Conservation (phyloP, 2,329 filamentous ascomycete species). For the Aspergillus persii region DNA sequence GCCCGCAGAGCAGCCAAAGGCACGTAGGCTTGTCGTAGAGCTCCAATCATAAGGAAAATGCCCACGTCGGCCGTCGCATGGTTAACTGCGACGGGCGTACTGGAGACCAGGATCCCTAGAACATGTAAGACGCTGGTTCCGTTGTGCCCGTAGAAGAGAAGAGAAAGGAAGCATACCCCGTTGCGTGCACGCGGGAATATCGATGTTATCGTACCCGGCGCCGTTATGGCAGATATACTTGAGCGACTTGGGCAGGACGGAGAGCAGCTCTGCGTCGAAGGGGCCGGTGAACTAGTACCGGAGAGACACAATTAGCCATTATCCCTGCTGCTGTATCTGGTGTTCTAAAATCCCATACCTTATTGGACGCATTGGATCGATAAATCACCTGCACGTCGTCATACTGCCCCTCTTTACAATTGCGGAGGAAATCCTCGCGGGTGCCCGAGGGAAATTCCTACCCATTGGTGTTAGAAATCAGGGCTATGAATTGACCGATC, state of each 20-base stretch:
- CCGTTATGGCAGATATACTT: slow-evolving; percentile 55
- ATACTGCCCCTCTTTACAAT: slow-evolving; percentile 54
- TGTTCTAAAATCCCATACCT: slow-evolving; percentile 24
- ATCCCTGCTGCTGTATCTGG: not conserved
- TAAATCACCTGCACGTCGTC: slow-evolving; percentile 57
- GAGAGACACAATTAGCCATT: not conserved
- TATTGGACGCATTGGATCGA: slow-evolving; percentile 57
- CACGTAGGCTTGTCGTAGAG: slow-evolving; percentile 44
- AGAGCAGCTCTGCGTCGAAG: slow-evolving; percentile 50
- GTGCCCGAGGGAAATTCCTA: slow-evolving; percentile 55
- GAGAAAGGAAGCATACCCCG: slow-evolving; percentile 28
- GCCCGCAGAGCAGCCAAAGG: slow-evolving; percentile 42
- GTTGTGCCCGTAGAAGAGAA: not conserved
- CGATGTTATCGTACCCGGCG: slow-evolving; percentile 62
- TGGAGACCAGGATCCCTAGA: slow-evolving; percentile 42
- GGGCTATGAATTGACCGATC: no score
- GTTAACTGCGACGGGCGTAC: slow-evolving; percentile 47
- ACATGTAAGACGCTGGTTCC: not conserved
- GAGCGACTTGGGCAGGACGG: slow-evolving; percentile 44
- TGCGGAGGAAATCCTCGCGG: slow-evolving; percentile 55
- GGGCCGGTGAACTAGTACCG: slow-evolving; percentile 40
- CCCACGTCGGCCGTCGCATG: slow-evolving; percentile 48
- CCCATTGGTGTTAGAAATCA: no score
- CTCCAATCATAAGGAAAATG: slow-evolving; percentile 49
- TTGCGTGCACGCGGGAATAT: slow-evolving; percentile 53